phyloP scores from a whole-genome alignment of 164 flowering plant species.

The Litsea cubeba region DNA sequence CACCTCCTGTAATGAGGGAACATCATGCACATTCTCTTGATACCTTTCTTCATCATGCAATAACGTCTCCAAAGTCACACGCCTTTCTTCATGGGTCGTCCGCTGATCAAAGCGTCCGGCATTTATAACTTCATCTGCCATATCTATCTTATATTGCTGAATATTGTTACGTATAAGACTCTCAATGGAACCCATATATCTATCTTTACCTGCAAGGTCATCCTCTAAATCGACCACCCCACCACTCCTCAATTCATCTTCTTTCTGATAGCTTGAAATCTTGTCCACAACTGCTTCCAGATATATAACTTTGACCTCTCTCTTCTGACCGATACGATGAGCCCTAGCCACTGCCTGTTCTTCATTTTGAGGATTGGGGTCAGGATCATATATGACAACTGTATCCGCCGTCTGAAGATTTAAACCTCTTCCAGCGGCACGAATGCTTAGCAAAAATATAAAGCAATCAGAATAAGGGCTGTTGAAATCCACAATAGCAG shows the following conservation, averaged over 20 bases:
- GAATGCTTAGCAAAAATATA: slow-evolving; percentile 94
- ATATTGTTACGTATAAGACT: slow-evolving; percentile 92
- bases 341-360: slow-evolving; percentile 99
- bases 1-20: slow-evolving; percentile 90
- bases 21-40: slow-evolving; percentile 94
- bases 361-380: slow-evolving; percentile 98
- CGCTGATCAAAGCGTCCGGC: slow-evolving; percentile 99
- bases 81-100: slow-evolving; percentile 97
- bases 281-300: slow-evolving; percentile 98
- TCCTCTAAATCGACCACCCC: slow-evolving; percentile 84
- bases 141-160: slow-evolving; percentile 98
- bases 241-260: slow-evolving; percentile 80
- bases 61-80: slow-evolving; percentile 83
- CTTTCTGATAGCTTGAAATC: slow-evolving; percentile 80
- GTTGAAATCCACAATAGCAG: slow-evolving; percentile 93
- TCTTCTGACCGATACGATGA: slow-evolving; percentile 93
- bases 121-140: slow-evolving; percentile 99
- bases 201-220: slow-evolving; percentile 98
- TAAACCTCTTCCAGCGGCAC: slow-evolving; percentile 98
- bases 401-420: slow-evolving; percentile 99
- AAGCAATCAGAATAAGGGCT: slow-evolving; percentile 74
- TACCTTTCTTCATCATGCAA: slow-evolving; percentile 97
- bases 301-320: slow-evolving; percentile 95
- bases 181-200: slow-evolving; percentile 97
- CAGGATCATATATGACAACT: slow-evolving; percentile 95